A percentile compares a stretch with the other conserved stretches of the same genome.
Evolutionary conservation across 2,329 filamentous ascomycete species (phyloP).

Genomic region (Cephalotrichum gorgonifer): DNA sequence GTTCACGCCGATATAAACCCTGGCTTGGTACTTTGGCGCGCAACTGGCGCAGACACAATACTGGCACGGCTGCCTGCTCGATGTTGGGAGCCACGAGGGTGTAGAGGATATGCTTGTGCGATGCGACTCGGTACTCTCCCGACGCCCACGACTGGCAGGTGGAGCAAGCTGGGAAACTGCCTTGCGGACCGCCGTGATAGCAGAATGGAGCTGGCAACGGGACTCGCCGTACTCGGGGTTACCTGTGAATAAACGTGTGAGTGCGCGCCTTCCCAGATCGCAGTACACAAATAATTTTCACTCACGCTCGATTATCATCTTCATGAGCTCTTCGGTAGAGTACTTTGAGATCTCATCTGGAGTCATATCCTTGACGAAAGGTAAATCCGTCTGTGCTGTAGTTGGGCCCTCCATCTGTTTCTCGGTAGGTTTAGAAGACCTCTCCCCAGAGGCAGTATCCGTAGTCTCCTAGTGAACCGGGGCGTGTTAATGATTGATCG

Average conservation of each 20-base stretch:
- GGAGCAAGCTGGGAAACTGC: background rate
- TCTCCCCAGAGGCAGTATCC: too few species aligned
- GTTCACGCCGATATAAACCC: conserved; percentile 39
- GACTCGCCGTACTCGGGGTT: conserved; percentile 1
- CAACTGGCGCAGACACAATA: conserved; percentile 41
- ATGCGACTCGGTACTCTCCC: background rate
- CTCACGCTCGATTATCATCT: conserved; percentile 1
- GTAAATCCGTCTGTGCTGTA: background rate
- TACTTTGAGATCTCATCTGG: background rate
- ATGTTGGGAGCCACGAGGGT: background rate
- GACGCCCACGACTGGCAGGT: background rate
- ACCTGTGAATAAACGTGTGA: background rate
- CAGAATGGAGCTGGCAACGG: conserved; percentile 1
- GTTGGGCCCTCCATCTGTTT: background rate
- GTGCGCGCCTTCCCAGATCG: background rate
- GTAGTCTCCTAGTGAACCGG: background rate
- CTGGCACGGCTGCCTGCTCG: conserved; percentile 30
- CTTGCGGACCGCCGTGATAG: background rate
- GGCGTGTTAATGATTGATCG: background rate
- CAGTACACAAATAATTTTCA: background rate
- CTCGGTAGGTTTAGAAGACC: background rate
- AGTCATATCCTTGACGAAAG: background rate
- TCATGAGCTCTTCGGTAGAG: background rate
- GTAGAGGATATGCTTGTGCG: background rate
- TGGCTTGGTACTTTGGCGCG: conserved; percentile 29